Base-by-base conservation (phyloP, 2,329 filamentous ascomycete genomes). In the Aureobasidium sp. region DNA sequence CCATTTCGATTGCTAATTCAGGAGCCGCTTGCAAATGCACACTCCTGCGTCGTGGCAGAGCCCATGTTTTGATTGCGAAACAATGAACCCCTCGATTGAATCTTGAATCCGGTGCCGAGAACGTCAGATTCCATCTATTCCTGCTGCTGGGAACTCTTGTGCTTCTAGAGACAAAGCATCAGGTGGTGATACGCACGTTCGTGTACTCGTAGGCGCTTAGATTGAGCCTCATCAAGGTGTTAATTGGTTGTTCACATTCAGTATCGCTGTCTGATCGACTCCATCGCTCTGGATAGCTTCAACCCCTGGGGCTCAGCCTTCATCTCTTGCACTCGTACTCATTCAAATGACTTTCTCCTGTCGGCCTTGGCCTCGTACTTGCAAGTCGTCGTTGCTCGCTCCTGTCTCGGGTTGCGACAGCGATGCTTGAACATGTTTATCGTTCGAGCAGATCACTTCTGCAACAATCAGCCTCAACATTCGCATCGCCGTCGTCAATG, bases 31-130 rank as follows among this genome's bases (percentile, higher is more conserved):
- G 34, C 20, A 17, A 31, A 31, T 29, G 31, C 12, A 17, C 22
- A 9, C 41, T 49, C 36, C 57, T 45, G 45, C 45, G 14, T 60
- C 57, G 31, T 59, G 55, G 31, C 55, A 59, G 29, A 25, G 42
- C 22, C 6, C 31, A 29, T 59, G 55, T 59, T 59, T 59, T 60
- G 57, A 60, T 60, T 60, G 57, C 57, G 57, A 60, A 51, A 60
- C 57, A 60, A 31, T 42, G 41, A 49, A 34, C 57, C 57, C 57
- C 44, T 31, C 36, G 34, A 34, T 60, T 34, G 36, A 42, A 58
- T 58, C 41, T 15, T 20, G 39, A 41, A 48, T 48, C 45, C 45
- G 45, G 57, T 45, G 57, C 20, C 44, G 1, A 25, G 34, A 49
- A 51, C 42, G 57, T 60, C 44, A 51, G 57, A 60, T 60, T 31